phyloP scores from a whole-genome alignment of 1,284 basidiomycete species.

The Rhodotorula sp. region DNA sequence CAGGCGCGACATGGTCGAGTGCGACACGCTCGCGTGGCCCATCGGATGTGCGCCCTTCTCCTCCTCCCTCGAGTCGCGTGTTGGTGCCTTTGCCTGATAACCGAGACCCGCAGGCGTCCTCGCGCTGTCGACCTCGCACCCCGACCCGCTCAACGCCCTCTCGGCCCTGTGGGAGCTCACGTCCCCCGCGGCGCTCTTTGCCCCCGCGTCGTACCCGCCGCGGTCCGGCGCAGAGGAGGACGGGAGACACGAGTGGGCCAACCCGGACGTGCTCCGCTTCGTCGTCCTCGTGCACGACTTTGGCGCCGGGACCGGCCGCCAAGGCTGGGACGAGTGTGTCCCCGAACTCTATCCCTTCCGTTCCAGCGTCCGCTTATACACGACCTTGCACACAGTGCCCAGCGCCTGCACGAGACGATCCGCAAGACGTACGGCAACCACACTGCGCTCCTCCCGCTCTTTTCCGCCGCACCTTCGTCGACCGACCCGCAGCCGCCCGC shows the following conservation, averaged over 20 bases:
- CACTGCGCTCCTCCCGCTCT: conserved; percentile 42
- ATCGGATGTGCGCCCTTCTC: neutral
- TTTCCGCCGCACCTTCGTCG: conserved; percentile 21
- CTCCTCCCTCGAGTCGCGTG: neutral
- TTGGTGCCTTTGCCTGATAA: neutral
- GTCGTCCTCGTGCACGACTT: conserved; percentile 47
- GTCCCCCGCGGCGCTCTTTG: conserved; percentile 37
- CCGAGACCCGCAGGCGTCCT: conserved; percentile 37
- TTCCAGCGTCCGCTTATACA: no score
- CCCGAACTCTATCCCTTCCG: no score
- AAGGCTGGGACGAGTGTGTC: conserved; percentile 37
- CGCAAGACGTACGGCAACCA: conserved; percentile 46
- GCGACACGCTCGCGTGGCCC: conserved; percentile 35
- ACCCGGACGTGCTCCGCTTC: conserved; percentile 45
- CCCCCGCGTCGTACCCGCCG: conserved; percentile 28
- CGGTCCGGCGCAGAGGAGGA: conserved; percentile 27
- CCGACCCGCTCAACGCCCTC: conserved; percentile 48
- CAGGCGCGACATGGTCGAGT: conserved; percentile 26
- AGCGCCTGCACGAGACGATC: conserved; percentile 41
- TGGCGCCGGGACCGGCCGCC: conserved; percentile 13
- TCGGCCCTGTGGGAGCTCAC: conserved; percentile 44
- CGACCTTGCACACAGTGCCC: conserved; percentile 10
- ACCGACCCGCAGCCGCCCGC: conserved; percentile 14
- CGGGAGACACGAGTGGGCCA: conserved; percentile 26
- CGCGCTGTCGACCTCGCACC: conserved; percentile 45